These are phyloP conservation scores for Corniculantispora saksenae DNA, from an alignment of 2,329 filamentous ascomycete genomes.

Conservation along the genomic window DNA sequence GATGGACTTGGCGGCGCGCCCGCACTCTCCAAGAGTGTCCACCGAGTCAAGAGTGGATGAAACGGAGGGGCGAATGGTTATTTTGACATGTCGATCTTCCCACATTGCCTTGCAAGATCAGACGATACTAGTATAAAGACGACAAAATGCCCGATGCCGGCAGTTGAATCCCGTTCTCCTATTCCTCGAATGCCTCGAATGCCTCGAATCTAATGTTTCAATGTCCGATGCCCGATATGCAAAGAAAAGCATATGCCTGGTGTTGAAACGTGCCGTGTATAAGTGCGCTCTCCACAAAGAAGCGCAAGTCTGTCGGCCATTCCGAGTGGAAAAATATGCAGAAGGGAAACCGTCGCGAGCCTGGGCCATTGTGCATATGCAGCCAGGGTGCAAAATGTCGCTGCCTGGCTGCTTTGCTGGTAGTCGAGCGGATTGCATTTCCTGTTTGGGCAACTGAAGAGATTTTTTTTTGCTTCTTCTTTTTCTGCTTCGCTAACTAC, in stretches of 20 bases:
- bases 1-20: neutral
- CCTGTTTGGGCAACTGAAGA: neutral
- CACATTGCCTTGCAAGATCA: neutral
- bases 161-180: neutral
- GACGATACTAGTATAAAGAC: neutral
- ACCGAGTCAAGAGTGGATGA: neutral
- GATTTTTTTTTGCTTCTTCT: neutral
- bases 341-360: neutral
- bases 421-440: neutral
- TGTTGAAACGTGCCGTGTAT: neutral
- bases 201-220: neutral
- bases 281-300: neutral
- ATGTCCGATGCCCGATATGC: neutral
- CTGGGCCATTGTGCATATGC: neutral
- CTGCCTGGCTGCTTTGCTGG: neutral
- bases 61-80: too few relatives aligned
- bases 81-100: neutral
- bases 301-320: constrained; percentile 10
- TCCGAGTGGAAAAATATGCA: neutral
- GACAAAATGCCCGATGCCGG: neutral
- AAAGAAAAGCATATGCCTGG: neutral
- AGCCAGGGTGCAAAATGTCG: neutral
- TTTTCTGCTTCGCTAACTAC: neutral
- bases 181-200: too few relatives aligned
- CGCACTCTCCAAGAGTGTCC: neutral